phyloP scores from a whole-genome alignment of 148 eudicot species.

The Salicornia ramosissima region DNA sequence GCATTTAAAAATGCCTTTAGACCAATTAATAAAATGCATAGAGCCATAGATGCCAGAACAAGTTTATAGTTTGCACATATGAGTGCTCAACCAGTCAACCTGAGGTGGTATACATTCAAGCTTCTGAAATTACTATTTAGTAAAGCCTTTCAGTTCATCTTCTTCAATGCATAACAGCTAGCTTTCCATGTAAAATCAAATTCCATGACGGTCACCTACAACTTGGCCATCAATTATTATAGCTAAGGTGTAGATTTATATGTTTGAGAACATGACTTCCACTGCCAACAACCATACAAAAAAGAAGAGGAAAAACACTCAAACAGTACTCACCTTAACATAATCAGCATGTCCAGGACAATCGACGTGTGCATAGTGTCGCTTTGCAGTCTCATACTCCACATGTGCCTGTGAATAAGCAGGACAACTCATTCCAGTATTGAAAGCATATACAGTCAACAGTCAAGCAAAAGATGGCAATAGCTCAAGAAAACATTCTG shows the following conservation, averaged over 20 bases:
- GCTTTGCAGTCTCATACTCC: conserved; percentile 89
- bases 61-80: no score
- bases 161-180: no score
- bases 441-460: background rate
- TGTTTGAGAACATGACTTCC: background rate
- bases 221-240: no score
- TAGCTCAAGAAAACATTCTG: conserved; percentile 1
- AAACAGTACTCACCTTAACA: conserved; percentile 78
- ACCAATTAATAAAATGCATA: no score
- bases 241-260: background rate
- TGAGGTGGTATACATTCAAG: background rate
- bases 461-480: background rate
- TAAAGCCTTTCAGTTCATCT: no score
- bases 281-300: background rate
- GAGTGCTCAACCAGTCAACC: no score
- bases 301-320: background rate
- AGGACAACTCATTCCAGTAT: conserved; percentile 2
- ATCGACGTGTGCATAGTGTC: conserved; percentile 94
- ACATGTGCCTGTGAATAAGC: conserved; percentile 74
- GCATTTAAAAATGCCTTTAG: background rate
- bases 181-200: no score
- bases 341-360: conserved; percentile 98
- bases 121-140: background rate
- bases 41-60: no score
- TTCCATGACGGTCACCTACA: no score